Evolutionary conservation across 139 green algal genomes (phyloP), one percentile per base, ranked within the genome.

Genomic region (Chloropicon primus): DNA sequence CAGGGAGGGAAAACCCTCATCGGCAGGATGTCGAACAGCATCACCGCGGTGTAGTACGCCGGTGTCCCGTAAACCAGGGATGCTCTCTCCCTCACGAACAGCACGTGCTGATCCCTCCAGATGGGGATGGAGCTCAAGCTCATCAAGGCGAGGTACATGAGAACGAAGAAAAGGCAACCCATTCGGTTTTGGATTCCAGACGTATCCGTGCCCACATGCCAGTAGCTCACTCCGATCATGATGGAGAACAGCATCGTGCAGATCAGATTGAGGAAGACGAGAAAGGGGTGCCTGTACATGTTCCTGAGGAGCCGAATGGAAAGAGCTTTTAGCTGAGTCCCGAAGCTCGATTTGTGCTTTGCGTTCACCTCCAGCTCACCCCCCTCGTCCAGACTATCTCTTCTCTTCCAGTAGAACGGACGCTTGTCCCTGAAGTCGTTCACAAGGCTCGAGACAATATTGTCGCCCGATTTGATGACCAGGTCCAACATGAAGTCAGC

Each of bases 91-190:
- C 85, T 74, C 26, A 84, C 74, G 82, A 90, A 93, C 10, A 92
- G 85, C 77, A 91, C 82, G 53, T 81, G 79, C 74, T 93, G 88
- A 75, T 91, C 85, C 5, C 74, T 28, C 89, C 89, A 93, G 24
- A 93, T 82, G 1, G 89, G 88, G 62, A 93, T 85, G 21, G 85
- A 91, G 74, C 81, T 86, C 71, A 93, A 83, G 27, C 78, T 82
- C 86, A 93, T 91, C 53, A 90, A 84, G 23, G 81, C 80, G 1
- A 92, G 82, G 82, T 89, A 93, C 21, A 93, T 84, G 24, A 92
- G 80, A 72, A 90, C 85, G 86, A 92, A 92, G 86, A 92, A 92
- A 22, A 92, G 81, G 54, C 86, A 82, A 10, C 79, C 79, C 27
- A 83, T 74, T 27, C 79, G 79, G 72, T 83, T 80, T 27, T 83